A percentile compares a stretch with the other conserved stretches of the same genome.
These are phyloP conservation scores for Tuber melanosporum DNA, from an alignment of 495 filamentous ascomycete species.

Conservation along the genomic window DNA sequence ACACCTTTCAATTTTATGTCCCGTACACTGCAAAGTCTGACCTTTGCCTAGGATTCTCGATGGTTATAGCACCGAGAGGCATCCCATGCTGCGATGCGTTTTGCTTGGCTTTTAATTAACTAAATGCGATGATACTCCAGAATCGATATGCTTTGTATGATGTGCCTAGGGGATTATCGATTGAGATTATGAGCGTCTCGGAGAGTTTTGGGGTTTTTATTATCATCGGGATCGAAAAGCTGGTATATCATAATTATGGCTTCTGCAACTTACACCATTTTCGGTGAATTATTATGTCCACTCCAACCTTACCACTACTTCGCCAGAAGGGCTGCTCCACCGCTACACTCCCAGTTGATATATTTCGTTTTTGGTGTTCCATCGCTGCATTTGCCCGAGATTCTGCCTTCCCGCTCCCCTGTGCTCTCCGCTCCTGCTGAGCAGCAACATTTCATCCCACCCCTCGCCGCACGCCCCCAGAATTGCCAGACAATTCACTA, in stretches of 20 bases:
- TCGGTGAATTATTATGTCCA: conserved; percentile 7
- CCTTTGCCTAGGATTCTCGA: background rate
- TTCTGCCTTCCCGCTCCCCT: conserved; percentile 28
- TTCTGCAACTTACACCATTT: background rate
- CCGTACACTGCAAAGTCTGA: background rate
- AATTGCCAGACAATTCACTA: conserved; percentile 25
- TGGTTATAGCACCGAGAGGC: background rate
- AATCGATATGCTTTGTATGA: background rate
- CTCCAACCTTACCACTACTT: background rate
- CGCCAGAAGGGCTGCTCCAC: conserved; percentile 10
- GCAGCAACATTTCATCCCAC: conserved; percentile 37
- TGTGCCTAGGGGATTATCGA: background rate
- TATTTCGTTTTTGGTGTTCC: conserved; percentile 22
- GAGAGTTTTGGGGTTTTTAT: background rate
- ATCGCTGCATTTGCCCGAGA: conserved; percentile 33
- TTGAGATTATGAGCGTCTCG: background rate
- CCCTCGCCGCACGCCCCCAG: conserved; percentile 17
- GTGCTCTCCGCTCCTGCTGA: conserved; percentile 13
- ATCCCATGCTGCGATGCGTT: background rate
- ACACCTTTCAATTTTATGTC: background rate
- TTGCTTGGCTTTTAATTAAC: background rate
- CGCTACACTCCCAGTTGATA: conserved; percentile 14
- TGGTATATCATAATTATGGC: background rate
- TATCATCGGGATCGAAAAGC: background rate
- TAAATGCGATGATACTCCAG: background rate